phyloP scores from a whole-genome alignment of 345 rosid species.

The Melaleuca quinquenervia region DNA sequence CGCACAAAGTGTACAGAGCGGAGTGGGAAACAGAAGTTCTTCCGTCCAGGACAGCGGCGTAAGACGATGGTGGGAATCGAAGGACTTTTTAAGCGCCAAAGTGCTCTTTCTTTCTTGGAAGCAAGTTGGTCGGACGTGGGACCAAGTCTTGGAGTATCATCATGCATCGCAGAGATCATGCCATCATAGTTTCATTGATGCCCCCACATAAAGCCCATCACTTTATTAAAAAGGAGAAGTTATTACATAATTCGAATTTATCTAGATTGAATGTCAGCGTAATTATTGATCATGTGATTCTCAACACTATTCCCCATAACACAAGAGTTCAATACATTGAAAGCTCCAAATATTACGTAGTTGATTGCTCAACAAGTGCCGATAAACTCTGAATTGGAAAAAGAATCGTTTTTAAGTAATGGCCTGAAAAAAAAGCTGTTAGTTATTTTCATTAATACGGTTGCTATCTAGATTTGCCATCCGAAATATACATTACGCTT shows the following conservation, averaged over 20 bases:
- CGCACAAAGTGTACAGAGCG: too few relatives aligned
- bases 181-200: background rate
- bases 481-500: background rate
- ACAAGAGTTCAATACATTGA: background rate
- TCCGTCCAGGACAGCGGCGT: too few relatives aligned
- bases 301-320: background rate
- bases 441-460: accelerated
- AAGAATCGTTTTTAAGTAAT: too few relatives aligned
- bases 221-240: too few relatives aligned
- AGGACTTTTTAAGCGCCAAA: too few relatives aligned
- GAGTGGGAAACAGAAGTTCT: too few relatives aligned
- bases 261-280: too few relatives aligned
- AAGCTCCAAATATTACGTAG: background rate
- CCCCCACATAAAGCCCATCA: background rate
- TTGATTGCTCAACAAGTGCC: background rate
- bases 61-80: too few relatives aligned
- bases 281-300: background rate
- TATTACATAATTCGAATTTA: background rate
- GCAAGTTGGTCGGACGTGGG: too few relatives aligned
- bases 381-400: background rate
- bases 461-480: background rate
- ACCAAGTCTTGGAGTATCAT: too few relatives aligned
- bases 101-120: too few relatives aligned
- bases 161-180: background rate
- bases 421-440: too few relatives aligned